These are phyloP conservation scores for Arabidopsis arenosa DNA, from an alignment of 345 rosid species.

Conservation along the genomic window DNA sequence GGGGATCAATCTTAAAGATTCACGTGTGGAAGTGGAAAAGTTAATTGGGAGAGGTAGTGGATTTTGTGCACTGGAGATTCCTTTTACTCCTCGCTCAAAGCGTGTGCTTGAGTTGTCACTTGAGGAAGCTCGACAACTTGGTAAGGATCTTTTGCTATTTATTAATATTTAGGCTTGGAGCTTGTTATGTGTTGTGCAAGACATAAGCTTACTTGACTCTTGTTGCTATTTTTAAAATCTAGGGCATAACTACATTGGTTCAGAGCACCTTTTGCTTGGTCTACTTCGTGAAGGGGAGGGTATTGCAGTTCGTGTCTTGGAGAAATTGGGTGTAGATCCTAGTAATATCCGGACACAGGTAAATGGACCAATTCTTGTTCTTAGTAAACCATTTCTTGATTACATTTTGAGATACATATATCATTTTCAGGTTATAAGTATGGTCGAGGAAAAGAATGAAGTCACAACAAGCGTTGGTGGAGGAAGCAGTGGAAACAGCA, in stretches of 20 bases:
- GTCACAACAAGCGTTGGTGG: slow-evolving; percentile 83
- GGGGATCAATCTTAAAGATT: slow-evolving; percentile 96
- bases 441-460: slow-evolving; percentile 95
- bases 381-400: neutral
- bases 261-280: slow-evolving; percentile 98
- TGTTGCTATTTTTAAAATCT: slow-evolving; percentile 36
- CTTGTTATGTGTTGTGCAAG: neutral
- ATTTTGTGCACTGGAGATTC: slow-evolving; percentile 93
- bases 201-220: neutral
- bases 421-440: slow-evolving; percentile 76
- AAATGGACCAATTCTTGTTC: slow-evolving; percentile 32
- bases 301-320: slow-evolving; percentile 97
- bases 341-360: slow-evolving; percentile 95
- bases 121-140: slow-evolving; percentile 95
- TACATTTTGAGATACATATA: neutral
- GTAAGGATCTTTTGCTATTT: slow-evolving; percentile 43
- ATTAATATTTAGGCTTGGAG: slow-evolving; percentile 4
- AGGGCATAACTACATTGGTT: slow-evolving; percentile 99
- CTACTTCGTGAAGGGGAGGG: slow-evolving; percentile 99
- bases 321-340: slow-evolving; percentile 92
- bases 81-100: slow-evolving; percentile 97
- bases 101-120: slow-evolving; percentile 90
- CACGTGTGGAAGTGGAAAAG: slow-evolving; percentile 95
- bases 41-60: slow-evolving; percentile 97
- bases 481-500: slow-evolving; percentile 66